phyloP scores from a whole-genome alignment of 345 rosid species.

The Populus tremula region DNA sequence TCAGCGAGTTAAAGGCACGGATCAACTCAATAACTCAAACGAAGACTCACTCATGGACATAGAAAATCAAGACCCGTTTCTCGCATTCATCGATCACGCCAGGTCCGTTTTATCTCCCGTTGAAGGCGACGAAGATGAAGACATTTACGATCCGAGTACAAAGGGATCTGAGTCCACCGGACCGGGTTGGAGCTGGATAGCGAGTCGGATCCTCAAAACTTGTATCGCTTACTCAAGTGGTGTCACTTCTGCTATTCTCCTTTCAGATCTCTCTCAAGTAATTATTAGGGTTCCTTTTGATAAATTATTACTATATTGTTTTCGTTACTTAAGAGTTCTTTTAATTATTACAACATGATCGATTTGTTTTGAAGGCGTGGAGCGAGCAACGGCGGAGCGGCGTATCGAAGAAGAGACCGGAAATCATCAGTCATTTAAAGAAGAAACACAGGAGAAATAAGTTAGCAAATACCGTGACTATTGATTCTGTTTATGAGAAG shows the following conservation, averaged over 20 bases:
- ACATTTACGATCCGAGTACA: conserved; percentile 13
- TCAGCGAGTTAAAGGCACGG: background rate
- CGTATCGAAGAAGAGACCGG: conserved; percentile 63
- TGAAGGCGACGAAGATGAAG: conserved; percentile 19
- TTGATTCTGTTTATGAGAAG: conserved; percentile 82
- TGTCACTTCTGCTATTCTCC: conserved; percentile 79
- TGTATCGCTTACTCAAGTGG: conserved; percentile 87
- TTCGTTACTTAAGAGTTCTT: background rate
- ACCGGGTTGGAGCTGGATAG: conserved; percentile 87
- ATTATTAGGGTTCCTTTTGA: background rate
- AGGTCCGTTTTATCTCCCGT: conserved; percentile 50
- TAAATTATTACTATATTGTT: too few relatives aligned
- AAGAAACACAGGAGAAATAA: conserved; percentile 63
- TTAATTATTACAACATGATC: background rate
- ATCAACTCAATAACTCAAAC: background rate
- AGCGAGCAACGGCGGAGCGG: conserved; percentile 59
- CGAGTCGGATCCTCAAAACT: conserved; percentile 68
- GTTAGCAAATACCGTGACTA: conserved; percentile 65
- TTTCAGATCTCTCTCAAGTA: conserved; percentile 86
- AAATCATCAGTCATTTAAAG: conserved; percentile 55
- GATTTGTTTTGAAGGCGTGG: conserved; percentile 52
- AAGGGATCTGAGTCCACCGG: conserved; percentile 26
- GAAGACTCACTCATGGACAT: conserved; percentile 39
- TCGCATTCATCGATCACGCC: conserved; percentile 71
- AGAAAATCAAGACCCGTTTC: conserved; percentile 52